Conservation (phyloP, 768 basidiomycete genomes). For the Amyloporia xantha region DNA sequence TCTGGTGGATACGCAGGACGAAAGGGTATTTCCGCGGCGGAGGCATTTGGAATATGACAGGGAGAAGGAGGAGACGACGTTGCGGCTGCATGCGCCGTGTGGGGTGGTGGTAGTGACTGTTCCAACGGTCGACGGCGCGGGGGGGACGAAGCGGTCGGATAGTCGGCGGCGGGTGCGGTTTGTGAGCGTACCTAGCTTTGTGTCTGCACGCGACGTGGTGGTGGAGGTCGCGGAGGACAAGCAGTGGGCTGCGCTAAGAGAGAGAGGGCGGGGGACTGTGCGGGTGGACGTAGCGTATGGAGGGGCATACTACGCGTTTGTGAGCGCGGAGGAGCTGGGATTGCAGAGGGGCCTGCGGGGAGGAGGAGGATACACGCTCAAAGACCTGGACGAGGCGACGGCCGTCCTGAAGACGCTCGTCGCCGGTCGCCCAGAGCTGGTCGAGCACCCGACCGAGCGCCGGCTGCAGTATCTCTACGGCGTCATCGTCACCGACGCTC, state of each 20-base stretch:
- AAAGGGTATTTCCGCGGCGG: slow-evolving; percentile 26
- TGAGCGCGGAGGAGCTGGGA: slow-evolving; percentile 28
- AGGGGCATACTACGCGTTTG: slow-evolving; percentile 35
- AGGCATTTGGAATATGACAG: slow-evolving; percentile 18
- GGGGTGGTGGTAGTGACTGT: slow-evolving; percentile 30
- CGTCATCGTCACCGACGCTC: slow-evolving; percentile 30
- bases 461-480: slow-evolving; percentile 33
- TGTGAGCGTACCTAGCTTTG: slow-evolving; percentile 31
- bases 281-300: slow-evolving; percentile 31
- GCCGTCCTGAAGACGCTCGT: slow-evolving; percentile 22
- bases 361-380: slow-evolving; percentile 11
- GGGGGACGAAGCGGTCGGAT: slow-evolving; percentile 21
- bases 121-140: slow-evolving; percentile 13
- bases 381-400: slow-evolving; percentile 26
- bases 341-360: slow-evolving; percentile 23
- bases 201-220: slow-evolving; percentile 20
- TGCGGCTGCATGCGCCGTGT: slow-evolving; percentile 34
- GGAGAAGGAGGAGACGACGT: slow-evolving; percentile 12
- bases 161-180: slow-evolving; percentile 26
- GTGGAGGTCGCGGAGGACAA: slow-evolving; percentile 24
- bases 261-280: slow-evolving; percentile 12
- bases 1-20: slow-evolving; percentile 32
- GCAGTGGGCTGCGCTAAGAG: slow-evolving; percentile 22
- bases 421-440: slow-evolving; percentile 17
- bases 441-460: slow-evolving; percentile 25